These are phyloP conservation scores for Chernovozyma aurita DNA, from an alignment of 1,139 yeast genomes.

Conservation along the genomic window DNA sequence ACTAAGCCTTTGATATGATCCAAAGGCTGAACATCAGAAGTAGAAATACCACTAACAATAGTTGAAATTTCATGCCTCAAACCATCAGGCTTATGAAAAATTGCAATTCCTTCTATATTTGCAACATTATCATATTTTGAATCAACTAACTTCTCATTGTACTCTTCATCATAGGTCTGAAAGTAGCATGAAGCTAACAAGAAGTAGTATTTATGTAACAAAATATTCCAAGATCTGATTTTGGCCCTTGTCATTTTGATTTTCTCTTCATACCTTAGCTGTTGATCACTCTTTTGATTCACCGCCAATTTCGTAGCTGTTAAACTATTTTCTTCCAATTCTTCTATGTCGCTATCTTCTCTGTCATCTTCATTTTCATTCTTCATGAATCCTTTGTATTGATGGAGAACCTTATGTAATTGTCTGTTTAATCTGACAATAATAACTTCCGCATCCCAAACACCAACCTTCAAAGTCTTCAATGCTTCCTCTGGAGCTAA, in stretches of 20 bases:
- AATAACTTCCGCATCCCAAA: conserved; percentile 31
- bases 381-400: conserved; percentile 10
- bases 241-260: conserved; percentile 22
- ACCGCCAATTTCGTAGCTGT: conserved; percentile 7
- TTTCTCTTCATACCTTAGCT: conserved; percentile 20
- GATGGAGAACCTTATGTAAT: conserved; percentile 13
- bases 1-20: conserved; percentile 9
- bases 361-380: conserved; percentile 8
- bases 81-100: conserved; percentile 6
- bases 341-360: conserved; percentile 12
- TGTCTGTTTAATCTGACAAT: conserved; percentile 18
- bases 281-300: conserved; percentile 15
- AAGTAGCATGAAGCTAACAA: conserved; percentile 79
- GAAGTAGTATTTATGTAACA: conserved; percentile 72
- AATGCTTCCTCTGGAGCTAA: conserved; percentile 50
- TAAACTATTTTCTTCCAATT: conserved; percentile 20
- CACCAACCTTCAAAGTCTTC: conserved; percentile 33
- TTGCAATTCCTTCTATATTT: conserved; percentile 6
- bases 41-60: conserved; percentile 17
- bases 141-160: conserved; percentile 20
- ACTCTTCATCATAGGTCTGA: conserved; percentile 50
- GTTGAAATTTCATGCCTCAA: conserved; percentile 22
- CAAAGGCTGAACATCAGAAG: conserved; percentile 10
- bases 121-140: conserved; percentile 9
- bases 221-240: conserved; percentile 51